phyloP scores from a whole-genome alignment of 148 eudicot species.

The Simmondsia chinensis region DNA sequence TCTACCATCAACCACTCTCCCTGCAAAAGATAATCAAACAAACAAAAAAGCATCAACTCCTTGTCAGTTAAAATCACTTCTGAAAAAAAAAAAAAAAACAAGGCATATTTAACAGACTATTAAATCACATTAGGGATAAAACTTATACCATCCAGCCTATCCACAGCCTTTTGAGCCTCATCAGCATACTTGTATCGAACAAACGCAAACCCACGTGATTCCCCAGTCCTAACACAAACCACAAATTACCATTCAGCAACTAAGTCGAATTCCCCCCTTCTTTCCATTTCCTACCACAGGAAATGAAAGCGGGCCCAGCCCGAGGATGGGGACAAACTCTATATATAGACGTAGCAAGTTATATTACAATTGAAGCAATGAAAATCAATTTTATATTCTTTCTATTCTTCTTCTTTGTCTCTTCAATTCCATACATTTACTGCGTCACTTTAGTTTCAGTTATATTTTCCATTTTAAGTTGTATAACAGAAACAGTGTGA shows the following conservation, averaged over 20 bases:
- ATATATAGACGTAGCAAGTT: too few relatives aligned
- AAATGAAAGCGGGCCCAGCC: too few relatives aligned
- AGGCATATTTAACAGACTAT: too few relatives aligned
- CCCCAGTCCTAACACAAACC: constrained; percentile 62
- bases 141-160: constrained; percentile 72
- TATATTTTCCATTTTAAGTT: neutral
- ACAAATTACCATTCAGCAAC: neutral
- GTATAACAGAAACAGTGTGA: neutral
- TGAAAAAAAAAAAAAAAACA: neutral
- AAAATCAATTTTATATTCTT: too few relatives aligned
- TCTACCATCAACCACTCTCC: constrained; percentile 84
- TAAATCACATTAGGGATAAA: too few relatives aligned
- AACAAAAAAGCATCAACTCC: neutral
- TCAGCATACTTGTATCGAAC: constrained; percentile 89
- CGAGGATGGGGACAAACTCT: too few relatives aligned
- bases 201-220: constrained; percentile 94
- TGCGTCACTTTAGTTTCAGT: neutral
- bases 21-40: constrained; percentile 16
- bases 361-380: too few relatives aligned
- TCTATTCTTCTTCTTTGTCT: too few relatives aligned
- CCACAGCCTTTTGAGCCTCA: constrained; percentile 84
- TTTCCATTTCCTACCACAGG: neutral
- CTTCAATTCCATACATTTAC: too few relatives aligned
- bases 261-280: neutral
- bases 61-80: neutral